Evolutionary conservation across 129 eudicot species (phyloP), one percentile per base, ranked within the genome.

Genomic region (Tagetes patula): DNA sequence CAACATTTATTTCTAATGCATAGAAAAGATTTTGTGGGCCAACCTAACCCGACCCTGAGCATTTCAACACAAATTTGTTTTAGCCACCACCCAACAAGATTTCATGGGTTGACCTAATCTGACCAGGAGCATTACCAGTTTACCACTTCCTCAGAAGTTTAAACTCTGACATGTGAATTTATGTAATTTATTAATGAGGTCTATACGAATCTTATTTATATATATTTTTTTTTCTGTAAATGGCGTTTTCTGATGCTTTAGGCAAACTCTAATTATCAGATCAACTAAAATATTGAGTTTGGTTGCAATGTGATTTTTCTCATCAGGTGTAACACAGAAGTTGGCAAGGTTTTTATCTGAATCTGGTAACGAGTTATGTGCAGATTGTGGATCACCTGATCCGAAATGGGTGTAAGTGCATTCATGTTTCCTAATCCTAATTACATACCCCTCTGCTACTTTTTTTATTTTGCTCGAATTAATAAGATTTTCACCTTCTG

Each of bases 341-440:
- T 84, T 93, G 64, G 82, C 81, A 77, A 83, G 52, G 39, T 77
- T 93, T 65, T 75, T 83, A 58, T 74, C 86, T 62, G 86, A 85
- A 85, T 59, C 82, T 46, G 92, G 90, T 73, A 93, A 93, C 62
- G 69, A 67, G 70, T 38, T 73, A 43, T 93, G 98, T 78, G 96
- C 98, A 73, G 98, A 93, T 83, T 93, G 98, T 74, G 96, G 96
- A 65, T 69, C 92, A 40, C 91, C 87, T 30, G 86, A 86, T 84
- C 98, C 98, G 27, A 90, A 93, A 83, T 93, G 98, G 98, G 91
- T 87, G 98, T 93, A 90, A 87, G 96, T 86, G 63, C 71, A 72
- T 43, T 58, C 67, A 72, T 72, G 6, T 72, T 10, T 54, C 27
- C 27, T 20, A 20, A 20, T 30, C 47, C 67, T 58, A 72, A 34